phyloP scores from a whole-genome alignment of 176 grass and related monocot species.

The Elaeis guineensis region DNA sequence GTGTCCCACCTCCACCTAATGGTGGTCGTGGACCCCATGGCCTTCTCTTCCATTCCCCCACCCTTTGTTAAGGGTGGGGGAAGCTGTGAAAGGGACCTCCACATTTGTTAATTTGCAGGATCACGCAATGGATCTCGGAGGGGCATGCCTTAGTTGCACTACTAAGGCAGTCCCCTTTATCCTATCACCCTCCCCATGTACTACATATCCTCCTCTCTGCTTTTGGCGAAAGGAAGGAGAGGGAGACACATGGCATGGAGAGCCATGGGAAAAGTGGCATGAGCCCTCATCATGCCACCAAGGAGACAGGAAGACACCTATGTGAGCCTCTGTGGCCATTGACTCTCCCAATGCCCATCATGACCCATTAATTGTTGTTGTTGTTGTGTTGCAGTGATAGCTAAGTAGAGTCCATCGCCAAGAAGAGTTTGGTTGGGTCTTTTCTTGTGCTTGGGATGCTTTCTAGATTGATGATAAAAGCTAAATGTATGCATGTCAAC shows the following conservation, averaged over 20 bases:
- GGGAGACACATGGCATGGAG: background rate
- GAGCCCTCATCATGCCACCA: conserved; percentile 10
- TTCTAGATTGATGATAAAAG: conserved; percentile 25
- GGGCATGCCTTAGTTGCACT: conserved; percentile 2
- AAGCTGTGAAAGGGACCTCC: background rate
- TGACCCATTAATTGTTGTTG: conserved; percentile 17
- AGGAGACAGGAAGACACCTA: conserved; percentile 14
- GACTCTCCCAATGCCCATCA: conserved; percentile 13
- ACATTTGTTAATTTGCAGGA: conserved; percentile 1
- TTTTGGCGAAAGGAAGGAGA: background rate
- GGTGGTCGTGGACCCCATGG: too few species aligned
- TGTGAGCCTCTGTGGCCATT: conserved; percentile 5
- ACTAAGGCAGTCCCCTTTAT: background rate
- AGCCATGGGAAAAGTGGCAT: conserved; percentile 3
- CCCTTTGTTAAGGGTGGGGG: background rate
- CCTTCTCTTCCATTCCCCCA: too few species aligned
- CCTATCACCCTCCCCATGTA: background rate
- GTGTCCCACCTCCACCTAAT: too few species aligned
- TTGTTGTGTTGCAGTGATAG: background rate
- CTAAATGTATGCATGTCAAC: conserved; percentile 30
- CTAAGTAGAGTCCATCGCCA: too few species aligned
- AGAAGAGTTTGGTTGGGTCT: too few species aligned
- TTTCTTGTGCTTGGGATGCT: conserved; percentile 20
- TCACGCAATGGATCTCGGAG: conserved; percentile 11
- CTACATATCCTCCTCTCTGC: background rate